Base-by-base conservation (phyloP, 2,329 filamentous ascomycete species). In the Diplodia sapinea region DNA sequence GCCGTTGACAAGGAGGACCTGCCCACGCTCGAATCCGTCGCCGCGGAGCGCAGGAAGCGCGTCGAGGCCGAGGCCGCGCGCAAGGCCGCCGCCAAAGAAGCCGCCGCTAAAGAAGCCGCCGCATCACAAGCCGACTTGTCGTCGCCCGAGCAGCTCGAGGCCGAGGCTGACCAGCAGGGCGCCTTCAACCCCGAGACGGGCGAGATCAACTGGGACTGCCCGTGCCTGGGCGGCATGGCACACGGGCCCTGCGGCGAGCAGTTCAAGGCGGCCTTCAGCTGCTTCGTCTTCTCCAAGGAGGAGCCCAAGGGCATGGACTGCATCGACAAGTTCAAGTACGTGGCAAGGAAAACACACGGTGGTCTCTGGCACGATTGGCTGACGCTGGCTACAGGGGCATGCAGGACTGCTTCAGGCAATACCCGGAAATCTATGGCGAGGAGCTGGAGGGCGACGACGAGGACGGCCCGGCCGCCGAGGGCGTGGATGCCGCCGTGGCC, bases 201-300 rank as follows among this genome's bases (percentile, higher is more conserved):
- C 73, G 95, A 99, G 86, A 99, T 99, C 82, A 99, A 99, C 85
- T 99, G 95, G 95, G 95, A 98, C 79, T 99, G 95, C 80, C 95
- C 95, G 17, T 99, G 95, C 79, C 83, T 99, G 40, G 95, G 95
- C 59, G 95, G 95, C 65, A 99, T 99, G 95, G 95, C 95, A 8
- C 83, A 97, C 76, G 95, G 95, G 0, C 95, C 95, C 65, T 99
- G 95, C 78, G 95, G 95, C 57, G 92, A 96, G 78, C 89, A 98
- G 76, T 99, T 99, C 86, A 93, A 90, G 83, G 89, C 89, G 29
- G 95, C 95, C 0, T 99, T 99, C 75, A 97, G 93, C 86, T 99
- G 95, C 83, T 99, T 99, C 75, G 93, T 99, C n/a, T 95, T 90
- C 82, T 96, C 92, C 3, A 89, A 88, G 51, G 92, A 96, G 78